Conservation (phyloP, 495 filamentous ascomycete genomes). For the Glonium stellatum region DNA sequence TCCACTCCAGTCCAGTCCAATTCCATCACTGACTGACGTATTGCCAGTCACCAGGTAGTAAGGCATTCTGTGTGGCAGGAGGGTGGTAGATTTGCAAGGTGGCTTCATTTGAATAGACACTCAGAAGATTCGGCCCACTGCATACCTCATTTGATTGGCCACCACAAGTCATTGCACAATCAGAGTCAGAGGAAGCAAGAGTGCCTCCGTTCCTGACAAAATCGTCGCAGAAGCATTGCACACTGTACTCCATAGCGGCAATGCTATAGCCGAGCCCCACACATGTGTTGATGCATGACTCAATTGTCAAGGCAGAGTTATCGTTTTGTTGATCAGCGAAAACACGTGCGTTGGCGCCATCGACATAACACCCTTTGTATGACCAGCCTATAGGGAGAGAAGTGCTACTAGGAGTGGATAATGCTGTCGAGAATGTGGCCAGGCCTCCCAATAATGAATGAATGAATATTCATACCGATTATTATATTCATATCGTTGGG, state of each 20-base stretch:
- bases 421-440: no score
- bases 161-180: conserved; percentile 31
- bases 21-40: no score
- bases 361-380: conserved; percentile 49
- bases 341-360: conserved; percentile 45
- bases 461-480: no score
- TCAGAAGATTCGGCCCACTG: conserved; percentile 28
- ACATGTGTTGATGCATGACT: conserved; percentile 14
- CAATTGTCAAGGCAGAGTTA: conserved; percentile 28
- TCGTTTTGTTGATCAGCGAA: conserved; percentile 43
- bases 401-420: no score
- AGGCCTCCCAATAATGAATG: no score
- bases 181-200: conserved; percentile 17
- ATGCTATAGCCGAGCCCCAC: conserved; percentile 19
- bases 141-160: conserved; percentile 39
- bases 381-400: conserved; percentile 46
- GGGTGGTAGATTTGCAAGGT: conserved; percentile 26
- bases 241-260: conserved; percentile 25
- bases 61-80: conserved; percentile 33
- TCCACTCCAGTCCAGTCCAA: no score
- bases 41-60: conserved; percentile 40
- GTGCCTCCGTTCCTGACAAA: conserved; percentile 26
- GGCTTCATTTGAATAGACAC: conserved; percentile 34
- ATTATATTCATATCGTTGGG: no score
- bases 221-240: conserved; percentile 38